Base-by-base conservation (phyloP, 495 filamentous ascomycete species). In the Penicillium bialowiezense region DNA sequence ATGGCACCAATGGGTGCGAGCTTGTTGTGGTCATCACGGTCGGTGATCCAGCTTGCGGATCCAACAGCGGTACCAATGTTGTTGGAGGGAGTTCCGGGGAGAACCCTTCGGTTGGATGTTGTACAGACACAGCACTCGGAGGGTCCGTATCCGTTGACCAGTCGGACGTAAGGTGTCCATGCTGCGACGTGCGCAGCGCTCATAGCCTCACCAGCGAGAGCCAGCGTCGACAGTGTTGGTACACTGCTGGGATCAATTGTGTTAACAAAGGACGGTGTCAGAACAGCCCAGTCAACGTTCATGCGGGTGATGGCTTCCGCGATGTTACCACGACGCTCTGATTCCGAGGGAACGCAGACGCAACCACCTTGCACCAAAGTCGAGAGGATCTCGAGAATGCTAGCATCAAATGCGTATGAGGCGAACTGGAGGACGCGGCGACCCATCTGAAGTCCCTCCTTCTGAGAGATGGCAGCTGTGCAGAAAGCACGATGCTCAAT, bases 61-160 rank as follows among this genome's bases (percentile, higher is more conserved):
- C 56, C 60, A 14, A 52, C 39, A 7, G 44, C 13, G 17, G 29
- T 41, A 8, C 59, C 56, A n/a, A 60, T 51, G 32, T 58, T 29
- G 29, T 38, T 39, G 15, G 34, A 33, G 0, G 29, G 18, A 2
- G 39, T 52, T 8, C 41, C 50, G n/a, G 35, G 37, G 9, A 24
- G 14, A 10, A 51, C 43, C 3, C 21, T 28, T 4, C 28, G 17
- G 28, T 43, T 42, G 6, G 48, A 39, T 2, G 45, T 50, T 13
- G 33, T 44, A 26, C 44, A 51, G 13, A 51, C 46, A 21, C 52
- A 48, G 52, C 66, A 74, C 55, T 83, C 80, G 4, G 64, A 65
- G 0, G 82, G 82, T 0, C 82, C 82, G 56, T 85, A 85, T 3
- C 66, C 74, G 44, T 81, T 80, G 37, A 78, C 55, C 18, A 78